Evolutionary conservation across 2,329 filamentous ascomycete genomes (phyloP).

Genomic region (Cucurbitaria berberidis): DNA sequence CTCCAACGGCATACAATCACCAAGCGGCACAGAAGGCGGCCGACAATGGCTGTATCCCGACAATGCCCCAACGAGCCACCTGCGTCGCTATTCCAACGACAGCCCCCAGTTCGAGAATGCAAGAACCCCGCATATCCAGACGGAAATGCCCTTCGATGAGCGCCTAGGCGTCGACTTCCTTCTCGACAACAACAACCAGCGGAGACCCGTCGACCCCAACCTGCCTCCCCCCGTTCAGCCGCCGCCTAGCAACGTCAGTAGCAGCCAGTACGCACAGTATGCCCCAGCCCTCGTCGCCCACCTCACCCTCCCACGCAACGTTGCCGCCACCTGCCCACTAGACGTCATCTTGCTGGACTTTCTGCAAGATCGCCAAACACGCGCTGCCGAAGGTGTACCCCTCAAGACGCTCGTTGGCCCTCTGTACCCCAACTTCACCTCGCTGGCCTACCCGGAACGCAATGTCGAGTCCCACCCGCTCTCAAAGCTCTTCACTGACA

Average conservation of each 20-base stretch:
- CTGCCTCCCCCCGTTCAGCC: conserved; percentile 55
- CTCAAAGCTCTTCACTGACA: conserved; percentile 84
- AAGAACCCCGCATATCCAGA: conserved; percentile 33
- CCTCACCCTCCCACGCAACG: conserved; percentile 58
- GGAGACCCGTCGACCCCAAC: conserved; percentile 35
- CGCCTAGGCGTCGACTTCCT: conserved; percentile 76
- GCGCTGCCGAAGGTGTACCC: conserved; percentile 69
- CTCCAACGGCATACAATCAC: conserved; percentile 36
- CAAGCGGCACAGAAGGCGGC: conserved; percentile 26
- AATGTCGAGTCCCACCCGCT: conserved; percentile 72
- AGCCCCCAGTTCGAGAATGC: conserved; percentile 52
- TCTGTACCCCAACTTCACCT: conserved; percentile 78
- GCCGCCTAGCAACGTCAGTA: conserved; percentile 26
- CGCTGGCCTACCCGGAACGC: conserved; percentile 74
- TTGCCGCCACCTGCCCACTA: conserved; percentile 73
- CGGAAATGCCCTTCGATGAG: conserved; percentile 56
- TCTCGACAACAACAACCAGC: conserved; percentile 63
- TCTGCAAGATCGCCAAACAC: conserved; percentile 70
- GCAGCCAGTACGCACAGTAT: conserved; percentile 33
- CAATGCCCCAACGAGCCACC: conserved; percentile 42
- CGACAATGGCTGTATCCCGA: conserved; percentile 42
- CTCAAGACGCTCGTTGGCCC: conserved; percentile 74
- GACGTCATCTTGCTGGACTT: conserved; percentile 84
- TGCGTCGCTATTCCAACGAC: conserved; percentile 45
- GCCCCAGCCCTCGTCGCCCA: conserved; percentile 41